Evolutionary conservation across 2,329 filamentous ascomycete species (phyloP).

Genomic region (Penicillium sp.): DNA sequence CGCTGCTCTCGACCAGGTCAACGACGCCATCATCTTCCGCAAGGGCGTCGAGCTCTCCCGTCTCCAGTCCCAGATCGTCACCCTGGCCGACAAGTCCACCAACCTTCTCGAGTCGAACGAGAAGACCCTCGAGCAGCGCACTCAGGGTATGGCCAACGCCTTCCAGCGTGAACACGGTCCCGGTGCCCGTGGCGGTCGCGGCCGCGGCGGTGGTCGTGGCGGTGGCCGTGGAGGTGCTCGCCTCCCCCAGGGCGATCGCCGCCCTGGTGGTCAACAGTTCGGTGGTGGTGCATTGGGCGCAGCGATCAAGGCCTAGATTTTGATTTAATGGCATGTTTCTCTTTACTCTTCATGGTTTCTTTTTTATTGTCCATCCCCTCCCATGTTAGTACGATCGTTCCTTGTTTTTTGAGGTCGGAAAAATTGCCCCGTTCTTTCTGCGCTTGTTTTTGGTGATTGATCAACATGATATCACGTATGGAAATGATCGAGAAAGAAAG

Average conservation of each 20-base stretch:
- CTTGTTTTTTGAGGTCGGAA: slow-evolving; percentile 15
- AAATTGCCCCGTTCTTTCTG: slow-evolving; percentile 19
- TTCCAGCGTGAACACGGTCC: slow-evolving; percentile 90
- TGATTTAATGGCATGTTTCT: slow-evolving; percentile 38
- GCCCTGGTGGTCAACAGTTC: slow-evolving; percentile 53
- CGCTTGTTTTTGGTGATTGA: slow-evolving; percentile 15
- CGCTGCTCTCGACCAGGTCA: slow-evolving; percentile 96
- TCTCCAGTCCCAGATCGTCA: slow-evolving; percentile 91
- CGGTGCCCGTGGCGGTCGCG: slow-evolving; percentile 66
- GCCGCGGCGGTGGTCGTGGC: slow-evolving; percentile 46
- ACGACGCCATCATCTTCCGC: slow-evolving; percentile 95
- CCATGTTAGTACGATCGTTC: slow-evolving; percentile 13
- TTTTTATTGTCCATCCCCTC: slow-evolving; percentile 20
- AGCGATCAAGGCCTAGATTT: slow-evolving; percentile 52
- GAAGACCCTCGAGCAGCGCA: slow-evolving; percentile 93
- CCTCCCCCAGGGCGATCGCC: slow-evolving; percentile 44
- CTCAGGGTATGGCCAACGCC: slow-evolving; percentile 90
- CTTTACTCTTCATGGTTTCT: slow-evolving; percentile 23
- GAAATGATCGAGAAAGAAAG: slow-evolving; percentile 17
- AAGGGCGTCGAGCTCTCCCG: slow-evolving; percentile 98
- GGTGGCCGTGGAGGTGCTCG: slow-evolving; percentile 42
- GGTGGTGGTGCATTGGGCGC: slow-evolving; percentile 53
- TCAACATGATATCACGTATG: slow-evolving; percentile 17
- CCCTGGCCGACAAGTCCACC: slow-evolving; percentile 93
- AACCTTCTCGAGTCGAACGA: slow-evolving; percentile 96